Evolutionary conservation across 1,284 basidiomycete genomes (phyloP), one percentile per base, ranked within the genome.

Genomic region (Irpex sp.): DNA sequence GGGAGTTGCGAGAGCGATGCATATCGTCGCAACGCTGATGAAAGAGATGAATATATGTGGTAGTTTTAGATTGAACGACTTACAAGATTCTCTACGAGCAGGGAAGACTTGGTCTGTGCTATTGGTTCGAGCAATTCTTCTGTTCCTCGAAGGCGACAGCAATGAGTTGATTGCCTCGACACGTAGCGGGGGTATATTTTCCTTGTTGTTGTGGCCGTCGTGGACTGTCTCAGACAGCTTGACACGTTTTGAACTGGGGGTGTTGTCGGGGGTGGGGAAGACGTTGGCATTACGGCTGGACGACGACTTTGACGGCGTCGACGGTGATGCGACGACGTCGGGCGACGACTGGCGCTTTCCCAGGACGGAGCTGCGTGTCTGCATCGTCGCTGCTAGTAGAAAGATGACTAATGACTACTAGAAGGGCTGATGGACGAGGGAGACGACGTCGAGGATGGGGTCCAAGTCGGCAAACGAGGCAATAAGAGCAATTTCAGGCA

Each of bases 181-280:
- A 54, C 72, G 74, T 65, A 82, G 79, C 1, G 88, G 88, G n/a
- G 88, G 85, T 19, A 90, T 80, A 68, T 91, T 91, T 72, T 91
- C 89, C 77, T 91, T 91, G 74, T 91, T 91, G 33, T 79, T 77
- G 57, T 85, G 83, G 46, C 80, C 82, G 66, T 87, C 86, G n/a
- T 79, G 62, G 19, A 74, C 65, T 1, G 74, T 74, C 4, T 72
- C 70, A 4, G 80, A 79, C 17, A 80, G 84, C 57, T 83, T 81
- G 47, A 80, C 74, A 58, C 88, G 85, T 75, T 91, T 91, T 39
- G 82, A 76, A 68, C 81, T 83, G n/a, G 88, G 88, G 4, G 84
- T 86, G 17, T 78, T 73, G 63, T 88, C 86, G 6, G 87, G 87
- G 0, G 87, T 86, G 61, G 79, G 80, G 17, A 83, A 78, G 51